Evolutionary conservation across 192 early-diverging fungal genomes (phyloP).

Genomic region (Phlyctochytrium arcticum): DNA sequence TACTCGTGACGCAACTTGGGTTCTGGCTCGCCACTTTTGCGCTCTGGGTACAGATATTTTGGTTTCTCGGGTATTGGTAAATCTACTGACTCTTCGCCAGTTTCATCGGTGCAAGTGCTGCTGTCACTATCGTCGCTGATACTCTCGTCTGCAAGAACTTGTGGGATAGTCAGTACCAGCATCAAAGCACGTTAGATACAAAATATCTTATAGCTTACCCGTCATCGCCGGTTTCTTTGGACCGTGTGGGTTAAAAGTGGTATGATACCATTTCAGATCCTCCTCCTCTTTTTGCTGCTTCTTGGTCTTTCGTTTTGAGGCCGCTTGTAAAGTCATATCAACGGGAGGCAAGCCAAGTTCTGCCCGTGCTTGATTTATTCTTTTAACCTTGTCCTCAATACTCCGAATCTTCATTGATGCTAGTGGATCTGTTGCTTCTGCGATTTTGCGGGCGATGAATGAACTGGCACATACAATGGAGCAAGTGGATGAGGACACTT

Average conservation of each 20-base stretch:
- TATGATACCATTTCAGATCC: constrained; percentile 40
- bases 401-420: constrained; percentile 35
- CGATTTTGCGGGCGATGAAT: no score
- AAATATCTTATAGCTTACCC: constrained; percentile 1
- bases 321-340: constrained; percentile 17
- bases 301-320: constrained; percentile 1
- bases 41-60: no score
- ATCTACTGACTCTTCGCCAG: no score
- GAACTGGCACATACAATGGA: not conserved
- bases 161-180: no score
- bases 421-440: constrained; percentile 10
- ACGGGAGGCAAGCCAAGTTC: constrained; percentile 17
- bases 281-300: constrained; percentile 8
- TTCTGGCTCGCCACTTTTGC: not conserved
- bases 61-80: no score
- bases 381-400: constrained; percentile 44
- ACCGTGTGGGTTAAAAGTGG: constrained; percentile 42
- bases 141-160: no score
- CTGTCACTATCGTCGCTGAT: no score
- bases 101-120: no score
- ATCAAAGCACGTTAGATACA: no score
- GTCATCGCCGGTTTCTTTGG: constrained; percentile 32
- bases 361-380: constrained; percentile 57
- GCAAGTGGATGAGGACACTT: constrained; percentile 1
- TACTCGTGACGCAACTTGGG: not conserved